Base-by-base conservation (phyloP, 2,329 filamentous ascomycete genomes). In the Colletotrichum sp. region DNA sequence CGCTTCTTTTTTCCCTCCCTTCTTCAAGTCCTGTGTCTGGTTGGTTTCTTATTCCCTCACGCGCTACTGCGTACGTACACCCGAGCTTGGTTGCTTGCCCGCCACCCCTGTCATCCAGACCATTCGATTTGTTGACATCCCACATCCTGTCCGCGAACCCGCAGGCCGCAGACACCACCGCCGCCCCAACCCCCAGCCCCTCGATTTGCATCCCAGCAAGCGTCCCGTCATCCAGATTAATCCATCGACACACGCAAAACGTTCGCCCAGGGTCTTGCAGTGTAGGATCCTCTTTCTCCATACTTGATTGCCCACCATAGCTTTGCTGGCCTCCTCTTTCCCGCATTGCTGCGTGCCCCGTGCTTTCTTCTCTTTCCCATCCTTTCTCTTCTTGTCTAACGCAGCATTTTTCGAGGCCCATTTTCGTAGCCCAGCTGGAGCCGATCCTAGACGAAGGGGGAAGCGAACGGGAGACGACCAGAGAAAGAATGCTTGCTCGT, bases 81-180 rank as follows among this genome's bases (percentile, higher is more conserved):
- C 43, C 24, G 24, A 48, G 55, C 61, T 63, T 72, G 62, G 43
- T 52, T 13, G n/a, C 43, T 52, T 7, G 43, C 43, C 43, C 43
- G n/a, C n/a, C 69, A 38, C 69, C 62, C 68, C 62, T 72, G 69
- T 69, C 62, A 21, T 62, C 69, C 36, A 70, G 62, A 52, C 64
- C 62, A 58, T 59, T 75, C 63, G 63, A 73, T 75, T 75, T 75
- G 73, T 75, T 73, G 73, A 75, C 69, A 75, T 59, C 59, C 16
- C 16, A 43, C 21, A n/a, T 48, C 26, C 48, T 65, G 24, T 38
- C 48, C 21, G 34, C 62, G n/a, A 58, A 24, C 24, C 36, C 21
- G 21, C 32, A 9, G 21, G 48, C 32, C 58, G 66, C 66, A 61
- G 66, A 59, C 36, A 36, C 43, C 38, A 59, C n/a, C 36, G 16